Base-by-base conservation (phyloP, 2,329 filamentous ascomycete species). In the Diplodia mutila region DNA sequence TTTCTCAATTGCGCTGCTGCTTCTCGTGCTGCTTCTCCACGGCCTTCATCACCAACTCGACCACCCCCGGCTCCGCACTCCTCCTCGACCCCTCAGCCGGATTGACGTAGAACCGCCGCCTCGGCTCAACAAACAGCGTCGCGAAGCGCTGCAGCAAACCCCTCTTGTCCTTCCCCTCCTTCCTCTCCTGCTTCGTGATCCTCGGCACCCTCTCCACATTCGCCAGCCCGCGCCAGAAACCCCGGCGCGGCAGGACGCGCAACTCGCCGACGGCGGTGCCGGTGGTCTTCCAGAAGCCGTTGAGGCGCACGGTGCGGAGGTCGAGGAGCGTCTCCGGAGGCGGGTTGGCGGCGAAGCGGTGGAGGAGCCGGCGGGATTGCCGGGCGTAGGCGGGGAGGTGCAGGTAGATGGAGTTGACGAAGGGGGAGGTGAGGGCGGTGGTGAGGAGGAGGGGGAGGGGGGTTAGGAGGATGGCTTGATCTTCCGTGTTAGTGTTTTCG, bases 361-460 rank as follows among this genome's bases (percentile, higher is more conserved):
- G 61, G 8, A 80, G 73, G 23, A 73, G 69, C 4, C 70, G 66
- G 5, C 72, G 71, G n/a, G 71, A 74, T 54, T 68, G 68, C 3
- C 73, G 72, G 1, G 76, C 77, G 48, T 70, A 65, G 12, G 71
- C 67, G 6, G 78, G 78, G 11, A 80, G 46, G 32, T 75, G 70
- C 8, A 80, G 71, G 65, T 71, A 73, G 49, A 80, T 70, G 66
- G 71, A 70, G 64, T 75, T 74, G 8, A 75, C 75, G 53, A 77
- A 80, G n/a, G 78, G 78, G 1, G 77, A 73, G 8, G 78, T 79
- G 11, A 76, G 67, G 69, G 75, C 77, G 53, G 75, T 73, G 61
- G 79, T 70, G 8, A 76, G 70, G 27, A 76, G 25, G 14, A 77
- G 75, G 4, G 77, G 77, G 25, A 79, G 71, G 4, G 73, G 72